Percentiles rank a stretch among this genome's conserved stretches.
Conservation (phyloP, 345 rosid species). For the Eucalyptus pumila region DNA sequence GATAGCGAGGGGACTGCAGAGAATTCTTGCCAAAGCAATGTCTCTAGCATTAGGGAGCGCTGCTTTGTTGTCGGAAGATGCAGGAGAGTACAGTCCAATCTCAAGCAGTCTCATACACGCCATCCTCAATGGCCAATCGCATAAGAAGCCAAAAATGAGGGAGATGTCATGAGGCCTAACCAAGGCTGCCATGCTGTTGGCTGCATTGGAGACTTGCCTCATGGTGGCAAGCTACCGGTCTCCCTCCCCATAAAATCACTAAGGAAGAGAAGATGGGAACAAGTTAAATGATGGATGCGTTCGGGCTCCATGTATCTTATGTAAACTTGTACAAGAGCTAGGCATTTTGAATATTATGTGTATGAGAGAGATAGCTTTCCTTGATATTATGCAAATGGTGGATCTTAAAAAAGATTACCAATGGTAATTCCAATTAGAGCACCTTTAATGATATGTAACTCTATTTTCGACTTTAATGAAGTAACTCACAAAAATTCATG, state of each 20-base stretch:
- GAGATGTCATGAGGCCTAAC: background rate
- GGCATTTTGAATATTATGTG: background rate
- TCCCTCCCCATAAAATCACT: background rate
- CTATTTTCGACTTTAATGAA: background rate
- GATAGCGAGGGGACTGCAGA: background rate
- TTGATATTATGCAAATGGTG: background rate
- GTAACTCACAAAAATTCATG: background rate
- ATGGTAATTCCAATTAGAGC: background rate
- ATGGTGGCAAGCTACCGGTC: accelerated
- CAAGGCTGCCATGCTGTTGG: background rate
- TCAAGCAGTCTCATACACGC: accelerated
- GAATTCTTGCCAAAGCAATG: background rate
- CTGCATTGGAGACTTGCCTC: background rate
- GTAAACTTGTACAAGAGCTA: background rate
- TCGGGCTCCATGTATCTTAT: no score
- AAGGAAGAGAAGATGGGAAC: background rate
- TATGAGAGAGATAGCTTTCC: background rate
- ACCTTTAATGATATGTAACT: background rate
- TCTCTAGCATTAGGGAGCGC: no score
- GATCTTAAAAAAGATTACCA: no score
- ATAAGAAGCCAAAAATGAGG: background rate
- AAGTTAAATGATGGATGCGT: background rate
- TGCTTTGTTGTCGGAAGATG: no score
- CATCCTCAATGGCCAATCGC: background rate
- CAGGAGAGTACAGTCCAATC: no score